Evolutionary conservation across 352 stramenopile genomes (phyloP).

Genomic region (Phytopythium oedochilum): DNA sequence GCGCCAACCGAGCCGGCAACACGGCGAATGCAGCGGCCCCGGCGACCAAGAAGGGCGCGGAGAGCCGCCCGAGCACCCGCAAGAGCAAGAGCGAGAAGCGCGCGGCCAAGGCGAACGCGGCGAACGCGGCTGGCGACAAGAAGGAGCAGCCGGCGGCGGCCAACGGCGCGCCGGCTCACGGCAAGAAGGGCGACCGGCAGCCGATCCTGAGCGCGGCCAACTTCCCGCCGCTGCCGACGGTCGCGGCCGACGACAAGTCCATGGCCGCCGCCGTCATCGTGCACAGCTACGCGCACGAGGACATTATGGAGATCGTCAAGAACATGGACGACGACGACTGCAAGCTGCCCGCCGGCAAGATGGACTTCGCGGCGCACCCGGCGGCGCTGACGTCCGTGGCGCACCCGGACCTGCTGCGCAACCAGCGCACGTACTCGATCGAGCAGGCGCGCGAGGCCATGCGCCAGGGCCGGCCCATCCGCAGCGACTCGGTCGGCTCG

Average conservation of each 20-base stretch:
- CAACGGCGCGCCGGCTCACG: conserved; percentile 5
- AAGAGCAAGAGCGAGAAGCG: conserved; percentile 68
- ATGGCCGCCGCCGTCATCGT: conserved; percentile 40
- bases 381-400: conserved; percentile 68
- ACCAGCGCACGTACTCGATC: conserved; percentile 92
- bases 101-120: conserved; percentile 27
- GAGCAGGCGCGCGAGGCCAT: conserved; percentile 89
- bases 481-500: conserved; percentile 82
- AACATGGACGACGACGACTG: conserved; percentile 88
- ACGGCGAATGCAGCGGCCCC: conserved; percentile 1
- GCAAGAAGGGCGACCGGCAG: conserved; percentile 58
- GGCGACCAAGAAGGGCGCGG: conserved; percentile 40
- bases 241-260: conserved; percentile 27
- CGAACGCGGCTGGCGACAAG: conserved; percentile 16
- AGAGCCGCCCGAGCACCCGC: conserved; percentile 28
- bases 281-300: conserved; percentile 81
- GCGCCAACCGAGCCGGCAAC: conserved; percentile 29
- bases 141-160: conserved; percentile 1
- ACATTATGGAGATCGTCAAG: conserved; percentile 91
- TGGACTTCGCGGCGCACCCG: conserved; percentile 80
- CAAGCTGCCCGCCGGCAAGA: conserved; percentile 60
- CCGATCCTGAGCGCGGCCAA: conserved; percentile 78
- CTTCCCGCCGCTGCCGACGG: conserved; percentile 71
- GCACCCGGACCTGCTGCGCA: conserved; percentile 84
- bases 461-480: conserved; percentile 84